Percentiles rank a stretch among this genome's conserved stretches.
These are phyloP conservation scores for Russula vinacea DNA, from an alignment of 768 basidiomycete species.

Conservation along the genomic window DNA sequence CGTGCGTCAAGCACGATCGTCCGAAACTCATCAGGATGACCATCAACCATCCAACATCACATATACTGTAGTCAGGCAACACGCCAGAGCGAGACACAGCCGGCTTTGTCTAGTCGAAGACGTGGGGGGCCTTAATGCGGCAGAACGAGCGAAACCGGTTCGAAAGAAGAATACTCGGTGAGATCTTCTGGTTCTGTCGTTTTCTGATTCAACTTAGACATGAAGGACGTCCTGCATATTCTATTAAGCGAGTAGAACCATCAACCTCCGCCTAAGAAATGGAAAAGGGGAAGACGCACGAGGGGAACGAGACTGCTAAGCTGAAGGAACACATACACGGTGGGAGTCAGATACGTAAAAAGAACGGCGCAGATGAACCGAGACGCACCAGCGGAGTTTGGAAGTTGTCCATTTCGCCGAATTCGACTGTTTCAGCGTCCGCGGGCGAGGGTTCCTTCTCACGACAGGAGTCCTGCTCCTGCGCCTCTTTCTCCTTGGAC, in stretches of 20 bases:
- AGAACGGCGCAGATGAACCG: not conserved
- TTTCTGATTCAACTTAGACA: conserved; percentile 2
- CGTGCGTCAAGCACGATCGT: conserved; percentile 1
- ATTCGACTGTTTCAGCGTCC: conserved; percentile 10
- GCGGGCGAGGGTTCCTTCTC: conserved; percentile 1
- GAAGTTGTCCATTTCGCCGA: conserved; percentile 28
- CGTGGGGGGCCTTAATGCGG: not conserved
- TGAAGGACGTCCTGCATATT: conserved; percentile 21
- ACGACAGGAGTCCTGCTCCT: not conserved
- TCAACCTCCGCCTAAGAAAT: not conserved
- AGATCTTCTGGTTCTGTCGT: not conserved
- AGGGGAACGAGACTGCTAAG: conserved; percentile 28
- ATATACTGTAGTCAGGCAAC: not conserved
- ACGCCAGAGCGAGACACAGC: not conserved
- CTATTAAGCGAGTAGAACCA: not conserved
- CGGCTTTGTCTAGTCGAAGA: not conserved
- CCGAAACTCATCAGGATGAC: not conserved
- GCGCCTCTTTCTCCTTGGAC: not conserved
- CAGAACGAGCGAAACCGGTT: not conserved
- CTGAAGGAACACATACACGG: conserved; percentile 7
- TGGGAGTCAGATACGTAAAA: conserved; percentile 7
- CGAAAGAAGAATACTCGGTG: not conserved
- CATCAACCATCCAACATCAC: not conserved
- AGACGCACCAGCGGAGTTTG: conserved; percentile 27
- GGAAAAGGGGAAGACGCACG: conserved; percentile 12